These are phyloP conservation scores for Backusella luteola DNA, from an alignment of 192 early-diverging fungal genomes.

Conservation along the genomic window DNA sequence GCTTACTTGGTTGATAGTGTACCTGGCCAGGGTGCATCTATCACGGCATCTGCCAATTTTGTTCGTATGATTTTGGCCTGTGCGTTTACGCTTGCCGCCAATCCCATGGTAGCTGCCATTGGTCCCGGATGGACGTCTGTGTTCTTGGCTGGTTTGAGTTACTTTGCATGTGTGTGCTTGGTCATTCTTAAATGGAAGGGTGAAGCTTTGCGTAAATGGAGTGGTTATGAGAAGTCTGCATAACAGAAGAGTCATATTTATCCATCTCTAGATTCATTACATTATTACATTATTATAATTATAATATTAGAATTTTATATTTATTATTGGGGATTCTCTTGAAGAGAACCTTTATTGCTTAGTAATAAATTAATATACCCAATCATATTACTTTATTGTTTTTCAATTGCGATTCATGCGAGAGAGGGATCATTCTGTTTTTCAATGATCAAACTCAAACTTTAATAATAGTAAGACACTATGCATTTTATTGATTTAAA, in stretches of 20 bases:
- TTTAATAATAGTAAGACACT: too few relatives aligned
- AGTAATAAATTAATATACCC: too few relatives aligned
- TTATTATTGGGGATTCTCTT: too few relatives aligned
- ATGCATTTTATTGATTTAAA: background rate
- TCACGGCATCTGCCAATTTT: conserved; percentile 45
- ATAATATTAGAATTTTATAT: background rate
- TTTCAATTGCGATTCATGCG: too few relatives aligned
- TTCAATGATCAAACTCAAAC: too few relatives aligned
- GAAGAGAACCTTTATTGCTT: too few relatives aligned
- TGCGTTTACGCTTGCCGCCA: conserved; percentile 37
- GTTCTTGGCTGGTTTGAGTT: conserved; percentile 39
- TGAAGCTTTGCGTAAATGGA: conserved; percentile 30
- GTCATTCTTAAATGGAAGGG: conserved; percentile 42
- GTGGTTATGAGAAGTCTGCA: conserved; percentile 5
- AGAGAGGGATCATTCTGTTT: too few relatives aligned
- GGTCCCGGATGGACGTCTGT: conserved; percentile 42
- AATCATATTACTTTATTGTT: too few relatives aligned
- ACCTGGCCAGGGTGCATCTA: conserved; percentile 46
- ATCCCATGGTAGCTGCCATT: conserved; percentile 37
- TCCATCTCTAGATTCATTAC: background rate
- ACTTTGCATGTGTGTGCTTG: conserved; percentile 32
- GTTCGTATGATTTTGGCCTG: conserved; percentile 42
- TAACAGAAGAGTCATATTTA: background rate
- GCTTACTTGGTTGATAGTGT: conserved; percentile 47
- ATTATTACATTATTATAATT: background rate